Percentiles rank a stretch among this genome's conserved stretches.
phyloP scores from a whole-genome alignment of 2,329 filamentous ascomycete genomes.

The Alternaria brassicae region DNA sequence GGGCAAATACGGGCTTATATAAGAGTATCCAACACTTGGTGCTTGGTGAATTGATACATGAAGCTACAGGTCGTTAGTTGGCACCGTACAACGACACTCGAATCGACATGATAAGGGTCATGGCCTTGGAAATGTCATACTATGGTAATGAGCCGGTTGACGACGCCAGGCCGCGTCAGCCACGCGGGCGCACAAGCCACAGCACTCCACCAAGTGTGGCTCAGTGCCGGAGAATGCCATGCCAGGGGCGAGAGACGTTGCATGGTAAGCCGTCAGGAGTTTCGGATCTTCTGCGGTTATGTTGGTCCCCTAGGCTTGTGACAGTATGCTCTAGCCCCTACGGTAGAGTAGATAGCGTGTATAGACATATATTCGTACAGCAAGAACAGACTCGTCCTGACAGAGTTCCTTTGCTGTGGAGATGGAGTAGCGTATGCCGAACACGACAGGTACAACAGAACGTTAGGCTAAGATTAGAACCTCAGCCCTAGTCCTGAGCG shows the following conservation, averaged over 20 bases:
- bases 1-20: neutral
- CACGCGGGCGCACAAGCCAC: slow-evolving; percentile 12
- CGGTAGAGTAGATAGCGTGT: neutral
- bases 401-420: neutral
- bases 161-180: neutral
- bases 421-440: neutral
- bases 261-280: slow-evolving; percentile 15
- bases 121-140: neutral
- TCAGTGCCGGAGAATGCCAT: slow-evolving; percentile 1
- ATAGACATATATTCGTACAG: neutral
- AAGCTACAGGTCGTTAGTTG: neutral
- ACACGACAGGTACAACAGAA: neutral
- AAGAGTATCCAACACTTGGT: neutral
- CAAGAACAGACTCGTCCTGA: neutral
- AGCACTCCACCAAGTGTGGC: slow-evolving; percentile 14
- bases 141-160: slow-evolving; percentile 3
- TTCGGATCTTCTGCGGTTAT: slow-evolving; percentile 5
- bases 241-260: slow-evolving; percentile 11
- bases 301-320: neutral
- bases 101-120: neutral
- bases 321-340: neutral
- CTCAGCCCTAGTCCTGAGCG: slow-evolving; percentile 17
- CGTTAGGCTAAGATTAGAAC: slow-evolving; percentile 1
- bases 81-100: neutral
- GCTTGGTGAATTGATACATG: neutral